Evolutionary conservation across 768 basidiomycete species (phyloP), one percentile per base, ranked within the genome.

Genomic region (Myochromella boudieri): DNA sequence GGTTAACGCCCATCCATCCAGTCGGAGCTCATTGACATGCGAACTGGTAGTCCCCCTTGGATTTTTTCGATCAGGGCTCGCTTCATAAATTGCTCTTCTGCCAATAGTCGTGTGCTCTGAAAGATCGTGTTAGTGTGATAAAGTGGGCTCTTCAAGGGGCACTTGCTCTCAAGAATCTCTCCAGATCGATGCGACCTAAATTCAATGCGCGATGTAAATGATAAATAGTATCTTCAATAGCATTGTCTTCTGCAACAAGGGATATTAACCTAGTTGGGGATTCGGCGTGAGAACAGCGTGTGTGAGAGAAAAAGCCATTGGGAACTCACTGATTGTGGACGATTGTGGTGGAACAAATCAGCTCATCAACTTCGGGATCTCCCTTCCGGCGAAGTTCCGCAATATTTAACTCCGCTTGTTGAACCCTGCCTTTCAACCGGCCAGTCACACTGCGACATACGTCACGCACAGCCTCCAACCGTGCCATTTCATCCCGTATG

Each of bases 191-290:
- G 48, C 92, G 82, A 0, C 91, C 91, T 42, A 85, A 74, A 61
- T 97, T 97, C 53, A 99, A 74, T 0, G 94, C 95, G 51, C 94
- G 80, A 54, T 95, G 92, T 37, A 99, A 79, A 64, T 98, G 94
- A 69, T 97, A 99, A 49, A 97, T 88, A 37, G 95, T 95, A 65
- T 98, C 97, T 68, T 97, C 95, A 61, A 98, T 94, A 1, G 95
- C 93, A 59, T 93, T 94, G 66, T 98, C 97, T 66, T 99, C 97
- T n/a, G 97, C 95, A n/a, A 97, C 87, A 22, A 98, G 77, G 62
- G 97, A 91, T 56, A 97, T 85, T 18, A 99, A 73, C 68, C 95
- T 98, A 45, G 38, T 37, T 41, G 37, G 15, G 26, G 18, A n/a
- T 43, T 51, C 22, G 32, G 36, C 29, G 53, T 51, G 38, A 39